phyloP scores from a whole-genome alignment of 768 basidiomycete genomes.

The Mycena amicta region DNA sequence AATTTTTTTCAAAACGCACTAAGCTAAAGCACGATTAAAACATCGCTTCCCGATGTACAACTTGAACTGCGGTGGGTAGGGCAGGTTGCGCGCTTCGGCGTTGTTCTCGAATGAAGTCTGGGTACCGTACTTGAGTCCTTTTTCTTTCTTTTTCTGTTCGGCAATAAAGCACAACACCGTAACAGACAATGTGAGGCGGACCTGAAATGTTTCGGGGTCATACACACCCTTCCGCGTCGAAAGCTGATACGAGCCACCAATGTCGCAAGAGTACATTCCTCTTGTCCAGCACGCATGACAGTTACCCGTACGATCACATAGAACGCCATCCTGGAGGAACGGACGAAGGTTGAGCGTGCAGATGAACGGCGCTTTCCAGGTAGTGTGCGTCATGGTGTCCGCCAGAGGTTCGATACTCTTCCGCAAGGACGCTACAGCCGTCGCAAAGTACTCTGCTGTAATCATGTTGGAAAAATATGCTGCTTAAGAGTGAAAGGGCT shows the following conservation, averaged over 20 bases:
- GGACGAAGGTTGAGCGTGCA: slow-evolving; percentile 19
- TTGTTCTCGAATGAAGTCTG: slow-evolving; percentile 18
- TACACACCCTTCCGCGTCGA: slow-evolving; percentile 20
- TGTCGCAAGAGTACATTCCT: slow-evolving; percentile 17
- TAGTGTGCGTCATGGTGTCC: slow-evolving; percentile 15
- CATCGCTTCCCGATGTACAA: slow-evolving; percentile 14
- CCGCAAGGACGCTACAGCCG: slow-evolving; percentile 13
- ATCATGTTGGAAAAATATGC: neutral
- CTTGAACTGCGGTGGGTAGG: slow-evolving; percentile 17
- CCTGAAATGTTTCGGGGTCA: slow-evolving; percentile 19
- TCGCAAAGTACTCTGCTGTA: slow-evolving; percentile 15
- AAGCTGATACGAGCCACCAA: slow-evolving; percentile 8
- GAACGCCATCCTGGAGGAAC: slow-evolving; percentile 9
- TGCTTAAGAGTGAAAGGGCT: too few species aligned
- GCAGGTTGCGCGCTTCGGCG: slow-evolving; percentile 20
- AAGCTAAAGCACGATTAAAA: slow-evolving; percentile 17
- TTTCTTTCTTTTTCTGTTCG: slow-evolving; percentile 11
- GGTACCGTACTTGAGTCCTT: slow-evolving; percentile 18
- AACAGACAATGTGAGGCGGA: neutral
- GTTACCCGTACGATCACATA: slow-evolving; percentile 7
- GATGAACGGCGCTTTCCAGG: slow-evolving; percentile 23
- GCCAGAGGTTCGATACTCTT: slow-evolving; percentile 19
- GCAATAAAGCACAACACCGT: neutral
- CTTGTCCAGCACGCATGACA: slow-evolving; percentile 23
- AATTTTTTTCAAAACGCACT: slow-evolving; percentile 3